Percentiles rank a stretch among this genome's conserved stretches.
Conservation (phyloP, 108 stramenopile species). For the Mediolabrus comicus region DNA sequence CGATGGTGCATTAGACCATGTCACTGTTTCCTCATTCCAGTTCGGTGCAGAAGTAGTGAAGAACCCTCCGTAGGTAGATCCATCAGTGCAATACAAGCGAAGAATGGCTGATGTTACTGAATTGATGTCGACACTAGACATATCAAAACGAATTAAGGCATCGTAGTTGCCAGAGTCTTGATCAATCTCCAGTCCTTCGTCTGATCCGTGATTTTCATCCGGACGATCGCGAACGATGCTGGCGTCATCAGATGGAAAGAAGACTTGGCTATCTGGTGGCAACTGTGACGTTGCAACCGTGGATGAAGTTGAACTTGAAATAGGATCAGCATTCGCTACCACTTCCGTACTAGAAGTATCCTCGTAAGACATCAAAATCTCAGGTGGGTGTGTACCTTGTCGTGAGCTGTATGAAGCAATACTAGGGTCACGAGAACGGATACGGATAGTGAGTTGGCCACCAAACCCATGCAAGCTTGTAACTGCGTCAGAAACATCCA, state of each 20-base stretch:
- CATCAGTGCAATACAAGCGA: slow-evolving; percentile 18
- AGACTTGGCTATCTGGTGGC: neutral
- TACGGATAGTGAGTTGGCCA: neutral
- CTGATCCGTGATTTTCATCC: slow-evolving; percentile 7
- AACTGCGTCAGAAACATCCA: neutral
- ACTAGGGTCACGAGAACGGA: neutral
- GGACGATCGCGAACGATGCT: slow-evolving; percentile 7
- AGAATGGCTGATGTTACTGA: slow-evolving; percentile 13
- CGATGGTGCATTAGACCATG: slow-evolving; percentile 36
- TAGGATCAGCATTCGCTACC: neutral
- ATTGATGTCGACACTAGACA: slow-evolving; percentile 5
- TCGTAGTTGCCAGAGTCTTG: slow-evolving; percentile 20
- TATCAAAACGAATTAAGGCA: slow-evolving; percentile 13
- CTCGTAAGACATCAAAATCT: slow-evolving; percentile 7
- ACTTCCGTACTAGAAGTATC: neutral
- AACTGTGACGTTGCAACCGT: neutral
- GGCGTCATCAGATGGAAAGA: slow-evolving; percentile 19
- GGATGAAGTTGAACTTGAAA: neutral
- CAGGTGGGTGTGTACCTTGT: neutral
- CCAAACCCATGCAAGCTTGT: neutral
- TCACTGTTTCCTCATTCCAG: slow-evolving; percentile 43
- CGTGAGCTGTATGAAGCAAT: neutral
- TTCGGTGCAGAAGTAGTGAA: slow-evolving; percentile 15
- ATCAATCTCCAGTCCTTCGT: slow-evolving; percentile 2
- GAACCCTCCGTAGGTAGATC: slow-evolving; percentile 29